Base-by-base conservation (phyloP, 345 rosid species). In the Pistacia vera region DNA sequence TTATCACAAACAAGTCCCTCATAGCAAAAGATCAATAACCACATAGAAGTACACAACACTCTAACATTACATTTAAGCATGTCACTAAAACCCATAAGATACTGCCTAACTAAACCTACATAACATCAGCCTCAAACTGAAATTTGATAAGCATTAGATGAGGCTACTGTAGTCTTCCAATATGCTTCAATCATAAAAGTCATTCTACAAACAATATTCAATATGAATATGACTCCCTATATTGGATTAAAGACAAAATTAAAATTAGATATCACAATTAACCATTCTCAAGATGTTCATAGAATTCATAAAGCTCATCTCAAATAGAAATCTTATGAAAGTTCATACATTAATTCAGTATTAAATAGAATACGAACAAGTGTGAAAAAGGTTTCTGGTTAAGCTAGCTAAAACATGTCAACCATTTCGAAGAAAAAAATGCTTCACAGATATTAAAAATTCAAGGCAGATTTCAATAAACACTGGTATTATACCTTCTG, bases 401-500 rank as follows among this genome's bases (percentile, higher is more conserved):
- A 28, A 13, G 57, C 38, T 11, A 11, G 20, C 36, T 36, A 62
- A 72, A 62, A 33, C 12, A 36, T 61, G 41, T 3, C 36, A 51
- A 65, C 54, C n/a, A 66, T 57, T 25, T 17, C 8, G 0, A 28
- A 52, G 57, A 54, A 63, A 7, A 58, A 73, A 64, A 60, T 38
- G 62, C 55, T 51, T 56, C 9, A 36, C 9, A 68, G 9, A 62
- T 5, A 52, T 44, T 10, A 64, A 68, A 56, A 73, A 75, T 57
- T 3, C 38, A 38, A 20, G 41, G 48, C 10, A 1, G 44, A 71
- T 64, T 20, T 36, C 20, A 12, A 62, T 57, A 17, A 22, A 48
- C 20, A 72, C 3, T 30, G 4, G 48, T 44, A 14, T 61, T 28
- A 56, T 88, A 95, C 98, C 97, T 86, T 95, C 88, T 88, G 81